A percentile compares a stretch with the other conserved stretches of the same genome.
phyloP scores from a whole-genome alignment of 2,329 filamentous ascomycete species.

The Fusarium guadeloupense region DNA sequence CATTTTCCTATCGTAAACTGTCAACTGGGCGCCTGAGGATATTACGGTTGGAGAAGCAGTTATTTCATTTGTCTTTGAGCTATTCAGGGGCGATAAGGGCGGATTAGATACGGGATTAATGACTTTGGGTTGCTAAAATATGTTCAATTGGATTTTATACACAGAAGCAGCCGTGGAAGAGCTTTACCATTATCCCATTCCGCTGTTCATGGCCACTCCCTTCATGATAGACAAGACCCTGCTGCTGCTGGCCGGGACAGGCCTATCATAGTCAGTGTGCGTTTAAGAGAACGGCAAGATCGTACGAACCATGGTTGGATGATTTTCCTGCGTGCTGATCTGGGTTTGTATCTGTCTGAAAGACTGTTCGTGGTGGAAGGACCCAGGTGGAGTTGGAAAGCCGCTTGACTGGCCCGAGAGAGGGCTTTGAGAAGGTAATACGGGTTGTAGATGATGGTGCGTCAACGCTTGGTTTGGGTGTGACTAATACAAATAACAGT shows the following conservation, averaged over 20 bases:
- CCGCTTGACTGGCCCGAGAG: slow-evolving; percentile 25
- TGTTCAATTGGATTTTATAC: slow-evolving; percentile 39
- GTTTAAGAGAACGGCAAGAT: accelerated
- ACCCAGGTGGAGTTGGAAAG: slow-evolving; percentile 16
- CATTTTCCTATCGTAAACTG: slow-evolving; percentile 15
- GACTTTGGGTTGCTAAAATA: slow-evolving; percentile 37
- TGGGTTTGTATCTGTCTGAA: slow-evolving; percentile 22
- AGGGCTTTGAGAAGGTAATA: slow-evolving; percentile 35
- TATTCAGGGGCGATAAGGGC: slow-evolving; percentile 12
- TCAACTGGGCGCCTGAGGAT: slow-evolving; percentile 1
- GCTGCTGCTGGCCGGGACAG: slow-evolving; percentile 35
- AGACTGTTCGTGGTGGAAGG: slow-evolving; percentile 18
- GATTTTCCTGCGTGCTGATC: slow-evolving; percentile 35
- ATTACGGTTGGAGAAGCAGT: slow-evolving; percentile 14
- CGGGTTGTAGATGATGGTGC: slow-evolving; percentile 30
- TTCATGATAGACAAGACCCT: slow-evolving; percentile 32
- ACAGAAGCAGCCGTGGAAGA: slow-evolving; percentile 43
- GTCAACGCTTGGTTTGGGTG: slow-evolving; percentile 35
- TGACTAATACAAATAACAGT: slow-evolving; percentile 32
- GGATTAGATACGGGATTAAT: no score
- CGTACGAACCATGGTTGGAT: slow-evolving; percentile 28
- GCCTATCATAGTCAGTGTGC: slow-evolving; percentile 21
- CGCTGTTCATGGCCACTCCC: slow-evolving; percentile 32
- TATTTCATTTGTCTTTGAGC: slow-evolving; percentile 29
- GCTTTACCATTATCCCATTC: slow-evolving; percentile 43